Percentiles rank a stretch among this genome's conserved stretches.
Evolutionary conservation across 2,329 filamentous ascomycete genomes (phyloP).

Genomic region (Fusarium sp.): DNA sequence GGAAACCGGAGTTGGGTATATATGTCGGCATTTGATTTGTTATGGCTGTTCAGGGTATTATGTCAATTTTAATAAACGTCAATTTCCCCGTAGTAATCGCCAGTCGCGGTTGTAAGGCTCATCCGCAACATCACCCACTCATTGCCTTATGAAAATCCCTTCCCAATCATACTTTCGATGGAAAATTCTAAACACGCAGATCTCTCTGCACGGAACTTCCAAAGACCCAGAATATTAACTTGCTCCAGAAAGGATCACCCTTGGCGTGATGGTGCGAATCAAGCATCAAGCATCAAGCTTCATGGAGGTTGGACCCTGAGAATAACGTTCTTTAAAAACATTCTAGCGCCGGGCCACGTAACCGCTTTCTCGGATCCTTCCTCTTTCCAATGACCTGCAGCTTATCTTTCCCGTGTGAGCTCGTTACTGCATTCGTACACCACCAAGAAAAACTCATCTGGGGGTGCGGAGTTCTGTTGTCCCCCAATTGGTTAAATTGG

Average conservation of each 20-base stretch:
- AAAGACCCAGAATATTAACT: neutral
- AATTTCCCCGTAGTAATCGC: neutral
- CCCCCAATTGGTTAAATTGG: neutral
- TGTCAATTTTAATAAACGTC: neutral
- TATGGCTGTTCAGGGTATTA: neutral
- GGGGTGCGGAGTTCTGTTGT: neutral
- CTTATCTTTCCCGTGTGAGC: neutral
- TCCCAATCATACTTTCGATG: neutral
- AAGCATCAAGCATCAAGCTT: neutral
- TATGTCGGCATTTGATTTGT: neutral
- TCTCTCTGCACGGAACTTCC: neutral
- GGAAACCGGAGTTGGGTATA: neutral
- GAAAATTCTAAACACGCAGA: neutral
- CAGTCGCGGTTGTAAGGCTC: neutral
- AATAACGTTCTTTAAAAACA: neutral
- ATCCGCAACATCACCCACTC: too few relatives aligned
- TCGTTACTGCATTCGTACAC: neutral
- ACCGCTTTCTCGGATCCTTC: neutral
- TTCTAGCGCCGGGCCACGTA: neutral
- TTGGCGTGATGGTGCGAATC: neutral
- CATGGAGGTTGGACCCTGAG: neutral
- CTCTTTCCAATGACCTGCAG: neutral
- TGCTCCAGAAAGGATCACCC: neutral
- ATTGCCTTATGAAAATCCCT: neutral
- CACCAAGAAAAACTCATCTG: neutral